phyloP scores from a whole-genome alignment of 2,329 filamentous ascomycete genomes.

The Pyrenophora graminea region DNA sequence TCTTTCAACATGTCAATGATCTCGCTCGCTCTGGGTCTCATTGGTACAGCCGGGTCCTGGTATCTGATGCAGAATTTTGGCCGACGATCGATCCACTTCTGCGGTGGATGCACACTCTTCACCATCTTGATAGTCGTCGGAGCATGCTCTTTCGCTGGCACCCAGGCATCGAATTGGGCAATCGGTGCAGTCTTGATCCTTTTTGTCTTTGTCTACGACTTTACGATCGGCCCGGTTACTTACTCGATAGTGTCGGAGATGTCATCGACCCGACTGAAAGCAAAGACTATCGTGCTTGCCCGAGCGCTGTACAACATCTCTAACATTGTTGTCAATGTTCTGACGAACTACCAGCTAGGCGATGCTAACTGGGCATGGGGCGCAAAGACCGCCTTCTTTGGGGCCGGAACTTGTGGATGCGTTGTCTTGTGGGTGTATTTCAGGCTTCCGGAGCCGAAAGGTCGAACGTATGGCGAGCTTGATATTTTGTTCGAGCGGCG shows the following conservation, averaged over 20 bases:
- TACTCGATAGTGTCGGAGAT: conserved; percentile 86
- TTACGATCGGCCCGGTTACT: conserved; percentile 84
- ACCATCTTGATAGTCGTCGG: conserved; percentile 77
- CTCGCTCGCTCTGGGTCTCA: conserved; percentile 67
- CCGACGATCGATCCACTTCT: conserved; percentile 74
- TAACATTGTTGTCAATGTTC: conserved; percentile 75
- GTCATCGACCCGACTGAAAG: conserved; percentile 77
- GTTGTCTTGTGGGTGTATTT: conserved; percentile 81
- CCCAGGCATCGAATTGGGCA: conserved; percentile 53
- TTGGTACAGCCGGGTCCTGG: conserved; percentile 80
- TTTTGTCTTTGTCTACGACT: conserved; percentile 72
- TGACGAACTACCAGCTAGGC: conserved; percentile 58
- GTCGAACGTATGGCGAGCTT: conserved; percentile 80
- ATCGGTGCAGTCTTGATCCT: conserved; percentile 39
- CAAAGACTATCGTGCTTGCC: conserved; percentile 86
- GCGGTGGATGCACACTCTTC: conserved; percentile 62
- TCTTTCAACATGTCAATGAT: conserved; percentile 56
- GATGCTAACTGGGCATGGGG: conserved; percentile 76
- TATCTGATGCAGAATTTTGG: conserved; percentile 78
- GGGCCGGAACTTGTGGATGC: conserved; percentile 75
- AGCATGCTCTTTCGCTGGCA: conserved; percentile 67
- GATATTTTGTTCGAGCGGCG: conserved; percentile 74
- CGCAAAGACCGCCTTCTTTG: conserved; percentile 84
- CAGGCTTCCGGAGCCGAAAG: conserved; percentile 75
- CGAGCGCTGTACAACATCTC: conserved; percentile 76